Base-by-base conservation (phyloP, 1,139 yeast species). In the Candida albicans region DNA sequence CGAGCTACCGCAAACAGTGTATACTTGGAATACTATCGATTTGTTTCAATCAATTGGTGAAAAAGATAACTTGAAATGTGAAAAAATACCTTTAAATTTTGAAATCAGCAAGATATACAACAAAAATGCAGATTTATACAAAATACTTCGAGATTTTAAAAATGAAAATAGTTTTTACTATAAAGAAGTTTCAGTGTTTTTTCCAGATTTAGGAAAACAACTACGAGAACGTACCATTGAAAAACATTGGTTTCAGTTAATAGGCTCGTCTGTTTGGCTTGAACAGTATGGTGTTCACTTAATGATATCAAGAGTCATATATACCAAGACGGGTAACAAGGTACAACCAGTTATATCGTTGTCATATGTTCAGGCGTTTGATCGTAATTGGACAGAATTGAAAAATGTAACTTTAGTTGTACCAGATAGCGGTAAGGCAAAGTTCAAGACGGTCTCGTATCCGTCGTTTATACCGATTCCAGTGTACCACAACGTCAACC, bases 401-500 rank as follows among this genome's bases (percentile, higher is more conserved):
- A 43, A 51, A 13, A 50, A 60, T 40, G 52, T 52, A 1, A 58
- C 58, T 15, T 46, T 63, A 28, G 52, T 61, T 4, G 48, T 62
- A 1, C 38, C 42, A 8, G 29, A 34, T 15, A 32, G 18, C 24
- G 27, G 27, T 29, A 13, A 3, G 2, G 36, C 8, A 2, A 25
- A 28, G 32, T 48, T 22, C 15, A 37, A 24, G 10, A 50, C 11
- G 50, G 50, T 62, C 31, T 47, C 49, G n/a, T 69, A 62, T 46
- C 76, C 76, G 2, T 33, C 47, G 12, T 49, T 71, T 27, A 43
- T 70, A 13, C 65, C 67, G 9, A 56, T 70, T 27, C 75, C 75
- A 1, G 59, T 65, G 37, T 65, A 51, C 47, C 68, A 64, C 42
- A 63, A 65, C 44, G 55, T 55, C 18, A 51, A 56, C 11, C 44